Base-by-base conservation (phyloP, 1,284 basidiomycete genomes). In the Dichomitus squalens region DNA sequence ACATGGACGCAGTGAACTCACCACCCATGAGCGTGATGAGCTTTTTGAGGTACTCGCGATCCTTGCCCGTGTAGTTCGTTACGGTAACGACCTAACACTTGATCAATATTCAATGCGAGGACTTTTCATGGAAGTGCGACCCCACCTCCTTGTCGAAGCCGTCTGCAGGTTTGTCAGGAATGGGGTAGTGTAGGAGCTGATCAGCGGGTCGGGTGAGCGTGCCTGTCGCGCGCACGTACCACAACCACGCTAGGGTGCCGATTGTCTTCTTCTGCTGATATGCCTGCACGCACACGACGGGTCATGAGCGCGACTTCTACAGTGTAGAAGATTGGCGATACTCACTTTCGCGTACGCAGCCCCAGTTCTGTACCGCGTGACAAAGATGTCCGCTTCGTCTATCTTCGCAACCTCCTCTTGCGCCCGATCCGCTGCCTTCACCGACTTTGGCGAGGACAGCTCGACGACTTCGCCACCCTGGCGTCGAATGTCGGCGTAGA, bases 31-130 rank as follows among this genome's bases (percentile, higher is more conserved):
- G 74, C 6, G 75, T 75, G 57, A 96, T 92, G 20, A 96, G 77
- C 60, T 86, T 87, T 75, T 93, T 94, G 50, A 96, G 78, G 68
- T 96, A 95, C 52, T 95, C 90, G 5, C 94, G 81, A 2, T 88
- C 81, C 49, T 88, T 84, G 2, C 93, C 93, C 0, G 90, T 91
- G 70, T 95, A 96, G 70, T 95, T 95, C 0, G 93, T 93, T 1
- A 96, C 79, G 0, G 94, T 93, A 57, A 96, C 87, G 58, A 83
- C 77, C 86, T 93, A 27, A 31, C 1, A 3, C 5, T 1, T 3
- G 3, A 5, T 35, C 1, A 39, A 29, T 21, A n/a, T 3, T 11
- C 14, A 35, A 29, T 18, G 12, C 2, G n/a, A 6, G 1, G 2
- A 16, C 2, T 8, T 6, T 0, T 36, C 35, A 36, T 31, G 27